phyloP scores from a whole-genome alignment of 2,329 filamentous ascomycete genomes.

The Penicillium brevicompactum region DNA sequence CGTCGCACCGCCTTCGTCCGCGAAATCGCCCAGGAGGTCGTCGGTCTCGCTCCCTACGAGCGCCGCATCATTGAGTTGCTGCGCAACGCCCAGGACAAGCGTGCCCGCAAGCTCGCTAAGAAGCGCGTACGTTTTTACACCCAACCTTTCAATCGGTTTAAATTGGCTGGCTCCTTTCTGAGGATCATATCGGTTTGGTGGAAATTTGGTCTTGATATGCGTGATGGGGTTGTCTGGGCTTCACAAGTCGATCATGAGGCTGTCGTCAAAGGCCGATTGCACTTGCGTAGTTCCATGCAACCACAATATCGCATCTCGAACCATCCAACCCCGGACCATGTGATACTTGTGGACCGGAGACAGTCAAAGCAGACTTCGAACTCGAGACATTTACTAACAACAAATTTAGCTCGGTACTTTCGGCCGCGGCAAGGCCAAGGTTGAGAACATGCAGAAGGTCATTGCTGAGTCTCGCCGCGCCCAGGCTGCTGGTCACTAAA shows the following conservation, averaged over 20 bases:
- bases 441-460: constrained; percentile 97
- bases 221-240: constrained; percentile 3
- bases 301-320: neutral
- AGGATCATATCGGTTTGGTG: neutral
- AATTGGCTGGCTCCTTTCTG: neutral
- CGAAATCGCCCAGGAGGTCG: constrained; percentile 97
- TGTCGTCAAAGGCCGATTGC: neutral
- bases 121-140: constrained; percentile 73
- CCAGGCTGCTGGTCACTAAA: constrained; percentile 60
- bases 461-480: constrained; percentile 92
- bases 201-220: neutral
- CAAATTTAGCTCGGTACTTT: constrained; percentile 84
- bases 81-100: constrained; percentile 99
- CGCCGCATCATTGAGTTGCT: constrained; percentile 98
- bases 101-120: constrained; percentile 98
- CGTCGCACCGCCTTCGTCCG: constrained; percentile 97
- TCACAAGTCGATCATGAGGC: neutral
- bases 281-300: neutral
- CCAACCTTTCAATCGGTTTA: neutral
- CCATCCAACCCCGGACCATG: neutral
- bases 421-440: constrained; percentile 98
- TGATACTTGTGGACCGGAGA: neutral
- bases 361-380: neutral
- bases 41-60: constrained; percentile 93
- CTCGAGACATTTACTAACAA: neutral